These are phyloP conservation scores for Rhodamnia argentea DNA, from an alignment of 345 rosid species.

Conservation along the genomic window DNA sequence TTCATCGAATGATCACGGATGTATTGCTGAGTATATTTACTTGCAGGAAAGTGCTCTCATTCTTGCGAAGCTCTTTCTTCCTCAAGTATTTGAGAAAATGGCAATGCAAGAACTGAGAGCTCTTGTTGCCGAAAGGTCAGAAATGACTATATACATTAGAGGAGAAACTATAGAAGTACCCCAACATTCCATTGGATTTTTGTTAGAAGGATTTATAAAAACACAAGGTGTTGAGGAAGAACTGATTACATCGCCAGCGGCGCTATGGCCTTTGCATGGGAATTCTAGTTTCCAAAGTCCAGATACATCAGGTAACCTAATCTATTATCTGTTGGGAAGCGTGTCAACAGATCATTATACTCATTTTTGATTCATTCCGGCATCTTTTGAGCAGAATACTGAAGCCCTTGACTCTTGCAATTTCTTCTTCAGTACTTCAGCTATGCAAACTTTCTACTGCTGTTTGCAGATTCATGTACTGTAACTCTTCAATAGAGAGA, in stretches of 20 bases:
- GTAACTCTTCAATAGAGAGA: neutral
- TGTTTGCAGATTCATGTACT: neutral
- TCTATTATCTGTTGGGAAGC: neutral
- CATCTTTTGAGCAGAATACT: neutral
- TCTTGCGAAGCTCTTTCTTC: constrained; percentile 72
- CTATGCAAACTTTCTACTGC: neutral
- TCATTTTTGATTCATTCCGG: neutral
- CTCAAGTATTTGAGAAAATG: constrained; percentile 77
- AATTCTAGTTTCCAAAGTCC: constrained; percentile 41
- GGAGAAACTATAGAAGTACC: constrained; percentile 72
- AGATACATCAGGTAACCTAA: constrained; percentile 47
- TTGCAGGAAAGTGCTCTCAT: constrained; percentile 82
- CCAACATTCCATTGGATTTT: constrained; percentile 50
- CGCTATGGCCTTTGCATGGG: constrained; percentile 31
- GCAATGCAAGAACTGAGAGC: constrained; percentile 74
- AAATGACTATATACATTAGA: constrained; percentile 34
- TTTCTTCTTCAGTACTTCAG: neutral
- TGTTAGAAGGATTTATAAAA: constrained; percentile 73
- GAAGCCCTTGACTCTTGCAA: neutral
- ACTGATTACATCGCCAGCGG: constrained; percentile 56
- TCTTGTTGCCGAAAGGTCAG: constrained; percentile 59
- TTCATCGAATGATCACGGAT: neutral
- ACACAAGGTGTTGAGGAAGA: constrained; percentile 46
- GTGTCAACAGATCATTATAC: neutral
- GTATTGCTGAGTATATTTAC: neutral